Evolutionary conservation across 768 basidiomycete genomes (phyloP), one percentile per base, ranked within the genome.

Genomic region (Tylopilus vinaceipallidus): DNA sequence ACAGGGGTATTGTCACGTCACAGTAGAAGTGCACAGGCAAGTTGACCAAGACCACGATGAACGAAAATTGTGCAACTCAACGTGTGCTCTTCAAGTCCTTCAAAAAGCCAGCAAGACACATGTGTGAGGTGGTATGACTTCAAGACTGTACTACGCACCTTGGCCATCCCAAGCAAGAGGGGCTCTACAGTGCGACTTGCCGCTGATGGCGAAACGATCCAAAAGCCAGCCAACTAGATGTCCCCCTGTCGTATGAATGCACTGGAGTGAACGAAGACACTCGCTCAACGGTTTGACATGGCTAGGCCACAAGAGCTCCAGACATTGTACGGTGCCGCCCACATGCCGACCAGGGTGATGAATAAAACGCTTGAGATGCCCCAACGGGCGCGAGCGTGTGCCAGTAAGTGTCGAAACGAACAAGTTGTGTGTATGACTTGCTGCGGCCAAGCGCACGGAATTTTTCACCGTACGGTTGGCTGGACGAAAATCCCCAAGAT

Each of bases 211-310:
- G 19, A 51, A 43, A 23, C 14, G 33, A 29, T 43, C 43, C 41
- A 49, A n/a, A n/a, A n/a, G n/a, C 44, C 3, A 44, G 37, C 42
- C 44, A 37, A 45, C 46, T 12, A 47, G 41, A 51, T 60, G 54
- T 60, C 50, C 64, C 63, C 62, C 49, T 44, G n/a, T 32, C 54
- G 38, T 45, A 54, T 66, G 57, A 55, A 54, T 53, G 51, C 50
- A 48, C 52, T 52, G 33, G 60, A 65, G 60, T 65, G 63, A 65
- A 54, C 42, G 63, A 65, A 67, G 60, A 63, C 65, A 62, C 64
- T 65, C 65, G 60, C 65, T 24, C 42, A 33, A 46, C 44, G 38
- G 54, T 54, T 11, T 65, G 53, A 60, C 51, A 33, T 37, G 53
- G 43, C 52, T 42, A 23, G 33, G 47, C 16, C 32, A n/a, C 34